Percentiles rank a stretch among this genome's conserved stretches.
phyloP scores from a whole-genome alignment of 2,329 filamentous ascomycete genomes.

The Tolypocladium guangdongense region DNA sequence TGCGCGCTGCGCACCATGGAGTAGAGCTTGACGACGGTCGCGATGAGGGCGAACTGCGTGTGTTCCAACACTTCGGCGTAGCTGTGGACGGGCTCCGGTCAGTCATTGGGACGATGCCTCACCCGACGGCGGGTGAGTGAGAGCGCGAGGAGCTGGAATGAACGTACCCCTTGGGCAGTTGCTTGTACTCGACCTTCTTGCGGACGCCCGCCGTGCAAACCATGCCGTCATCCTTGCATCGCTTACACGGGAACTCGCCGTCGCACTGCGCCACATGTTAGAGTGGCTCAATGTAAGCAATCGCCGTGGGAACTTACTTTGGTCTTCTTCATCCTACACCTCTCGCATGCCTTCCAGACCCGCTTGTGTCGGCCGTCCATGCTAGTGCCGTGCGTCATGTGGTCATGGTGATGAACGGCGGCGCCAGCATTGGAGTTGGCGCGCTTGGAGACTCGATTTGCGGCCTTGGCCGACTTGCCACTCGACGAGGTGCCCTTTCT shows the following conservation, averaged over 20 bases:
- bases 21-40: slow-evolving; percentile 55
- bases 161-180: slow-evolving; percentile 48
- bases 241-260: slow-evolving; percentile 54
- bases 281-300: neutral
- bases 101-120: slow-evolving; percentile 2
- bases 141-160: neutral
- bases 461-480: slow-evolving; percentile 29
- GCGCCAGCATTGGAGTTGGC: slow-evolving; percentile 26
- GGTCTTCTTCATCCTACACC: slow-evolving; percentile 60
- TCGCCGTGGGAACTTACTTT: slow-evolving; percentile 34
- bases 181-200: slow-evolving; percentile 60
- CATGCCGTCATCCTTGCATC: slow-evolving; percentile 54
- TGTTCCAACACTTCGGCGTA: slow-evolving; percentile 56
- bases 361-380: slow-evolving; percentile 50
- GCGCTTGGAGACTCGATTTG: slow-evolving; percentile 41
- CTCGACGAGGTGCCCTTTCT: slow-evolving; percentile 25
- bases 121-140: neutral
- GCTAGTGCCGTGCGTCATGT: slow-evolving; percentile 19
- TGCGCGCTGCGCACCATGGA: slow-evolving; percentile 49
- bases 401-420: slow-evolving; percentile 25
- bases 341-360: slow-evolving; percentile 56
- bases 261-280: slow-evolving; percentile 36
- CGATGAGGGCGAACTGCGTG: slow-evolving; percentile 53
- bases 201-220: slow-evolving; percentile 52
- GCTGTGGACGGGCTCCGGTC: too few relatives aligned